phyloP scores from a whole-genome alignment of 2,329 filamentous ascomycete species.

The Fusarium luffae region DNA sequence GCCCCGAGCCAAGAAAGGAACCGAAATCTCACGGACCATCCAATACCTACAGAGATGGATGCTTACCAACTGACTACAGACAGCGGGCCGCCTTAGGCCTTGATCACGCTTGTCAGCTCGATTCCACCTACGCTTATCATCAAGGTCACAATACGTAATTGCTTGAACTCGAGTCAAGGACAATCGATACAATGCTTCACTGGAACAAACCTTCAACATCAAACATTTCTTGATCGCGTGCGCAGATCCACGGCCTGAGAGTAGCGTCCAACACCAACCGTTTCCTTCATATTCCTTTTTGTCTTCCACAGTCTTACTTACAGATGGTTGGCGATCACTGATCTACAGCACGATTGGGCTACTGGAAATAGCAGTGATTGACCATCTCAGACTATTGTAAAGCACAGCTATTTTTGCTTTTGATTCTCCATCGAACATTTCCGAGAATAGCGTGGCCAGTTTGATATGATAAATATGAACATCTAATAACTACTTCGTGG shows the following conservation, averaged over 20 bases:
- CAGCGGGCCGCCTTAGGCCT: constrained; percentile 38
- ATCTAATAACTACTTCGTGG: neutral
- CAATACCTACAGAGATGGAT: constrained; percentile 5
- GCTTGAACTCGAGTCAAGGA: neutral
- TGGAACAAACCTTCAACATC: constrained; percentile 4
- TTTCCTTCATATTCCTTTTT: neutral
- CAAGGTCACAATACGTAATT: constrained; percentile 2
- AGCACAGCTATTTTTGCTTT: constrained; percentile 7
- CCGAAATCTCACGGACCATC: constrained; percentile 35
- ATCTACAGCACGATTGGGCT: constrained; percentile 27
- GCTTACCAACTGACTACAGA: constrained; percentile 32
- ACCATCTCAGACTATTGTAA: neutral
- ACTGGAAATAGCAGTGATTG: constrained; percentile 9
- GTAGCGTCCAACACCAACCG: constrained; percentile 1
- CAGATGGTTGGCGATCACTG: constrained; percentile 22
- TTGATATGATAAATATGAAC: neutral
- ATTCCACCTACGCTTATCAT: neutral
- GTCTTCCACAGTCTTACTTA: neutral
- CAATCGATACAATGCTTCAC: neutral
- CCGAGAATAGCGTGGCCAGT: neutral
- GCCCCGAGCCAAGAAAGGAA: constrained; percentile 29
- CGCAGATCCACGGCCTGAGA: constrained; percentile 8
- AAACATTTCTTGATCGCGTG: constrained; percentile 32
- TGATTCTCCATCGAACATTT: neutral
- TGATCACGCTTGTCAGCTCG: constrained; percentile 27